phyloP scores from a whole-genome alignment of 2,329 filamentous ascomycete genomes.

The Trichoderma sp. region DNA sequence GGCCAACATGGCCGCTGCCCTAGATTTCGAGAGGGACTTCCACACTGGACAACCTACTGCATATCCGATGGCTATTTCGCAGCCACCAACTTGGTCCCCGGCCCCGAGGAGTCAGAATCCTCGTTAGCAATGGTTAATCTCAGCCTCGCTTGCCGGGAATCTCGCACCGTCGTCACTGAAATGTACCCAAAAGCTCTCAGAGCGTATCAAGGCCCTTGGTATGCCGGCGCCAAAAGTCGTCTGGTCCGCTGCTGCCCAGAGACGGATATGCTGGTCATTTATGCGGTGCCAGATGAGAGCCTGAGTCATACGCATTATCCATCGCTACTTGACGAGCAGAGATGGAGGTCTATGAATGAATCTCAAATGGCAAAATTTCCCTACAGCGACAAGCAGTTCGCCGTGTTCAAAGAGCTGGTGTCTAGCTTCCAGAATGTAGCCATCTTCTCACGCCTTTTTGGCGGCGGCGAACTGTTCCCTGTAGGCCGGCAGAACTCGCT shows the following conservation, averaged over 20 bases:
- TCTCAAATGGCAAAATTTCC: not conserved
- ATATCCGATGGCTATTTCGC: not conserved
- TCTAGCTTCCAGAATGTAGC: not conserved
- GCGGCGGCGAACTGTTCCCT: not conserved
- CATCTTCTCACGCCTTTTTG: not conserved
- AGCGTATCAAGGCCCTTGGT: not conserved
- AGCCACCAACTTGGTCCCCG: not conserved
- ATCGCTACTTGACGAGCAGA: not conserved
- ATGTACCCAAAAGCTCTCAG: not conserved
- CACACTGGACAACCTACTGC: not conserved
- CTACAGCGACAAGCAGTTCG: not conserved
- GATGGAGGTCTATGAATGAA: not conserved
- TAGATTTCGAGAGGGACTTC: not conserved
- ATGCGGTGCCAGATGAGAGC: not conserved
- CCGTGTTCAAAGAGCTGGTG: not conserved
- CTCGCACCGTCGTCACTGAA: not conserved
- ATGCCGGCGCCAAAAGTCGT: not conserved
- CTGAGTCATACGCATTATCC: not conserved
- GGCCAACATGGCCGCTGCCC: not conserved
- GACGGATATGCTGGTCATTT: not conserved
- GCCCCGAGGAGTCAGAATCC: not conserved
- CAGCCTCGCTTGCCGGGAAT: not conserved
- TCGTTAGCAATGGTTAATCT: not conserved
- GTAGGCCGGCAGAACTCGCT: no score
- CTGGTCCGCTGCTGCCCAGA: not conserved